Base-by-base conservation (phyloP, 1,139 yeast genomes). In the Taphrina deformans region DNA sequence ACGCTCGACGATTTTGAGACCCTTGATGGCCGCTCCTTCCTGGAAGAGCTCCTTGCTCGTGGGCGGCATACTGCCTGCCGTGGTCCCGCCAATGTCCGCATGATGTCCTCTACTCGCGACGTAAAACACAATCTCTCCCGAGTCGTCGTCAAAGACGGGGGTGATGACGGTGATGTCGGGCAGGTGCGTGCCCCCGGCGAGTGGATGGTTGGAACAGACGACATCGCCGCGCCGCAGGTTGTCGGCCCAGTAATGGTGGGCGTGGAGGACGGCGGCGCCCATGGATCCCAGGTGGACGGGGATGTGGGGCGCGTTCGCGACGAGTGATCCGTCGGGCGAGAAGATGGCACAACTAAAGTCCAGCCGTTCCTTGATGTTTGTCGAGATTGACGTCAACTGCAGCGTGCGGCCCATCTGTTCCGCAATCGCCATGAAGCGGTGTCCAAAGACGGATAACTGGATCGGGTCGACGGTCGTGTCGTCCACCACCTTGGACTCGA, bases 251-350 rank as follows among this genome's bases (percentile, higher is more conserved):
- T 83, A 67, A 35, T 81, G 79, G 33, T 82, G 82, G 72, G 86
- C 89, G 0, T 83, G 84, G 66, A 81, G 80, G 14, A 86, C 86
- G 16, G 88, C 87, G 64, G 86, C 84, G 1, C 89, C 85, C 91
- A 87, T 87, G 1, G 92, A 87, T 1, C 92, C 92, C 68, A 87
- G 77, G 73, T 87, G 92, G 55, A 86, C 89, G 0, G 93, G 93
- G 59, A 87, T 85, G 75, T 87, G 91, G 0, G 91, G 91, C 0
- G 91, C 91, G 75, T 86, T 86, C 1, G 91, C 90, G 40, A 86
- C 87, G 68, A 87, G 77, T 67, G 84, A 86, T 33, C 92, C 92
- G 59, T 83, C 80, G 0, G 80, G 76, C 71, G 86, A 90, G 73
- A 87, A 87, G 35, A 87, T 74, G 1, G 93, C 93, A 78, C 92